phyloP scores from a whole-genome alignment of 352 stramenopile species.

The Phytophthora cryptogea region DNA sequence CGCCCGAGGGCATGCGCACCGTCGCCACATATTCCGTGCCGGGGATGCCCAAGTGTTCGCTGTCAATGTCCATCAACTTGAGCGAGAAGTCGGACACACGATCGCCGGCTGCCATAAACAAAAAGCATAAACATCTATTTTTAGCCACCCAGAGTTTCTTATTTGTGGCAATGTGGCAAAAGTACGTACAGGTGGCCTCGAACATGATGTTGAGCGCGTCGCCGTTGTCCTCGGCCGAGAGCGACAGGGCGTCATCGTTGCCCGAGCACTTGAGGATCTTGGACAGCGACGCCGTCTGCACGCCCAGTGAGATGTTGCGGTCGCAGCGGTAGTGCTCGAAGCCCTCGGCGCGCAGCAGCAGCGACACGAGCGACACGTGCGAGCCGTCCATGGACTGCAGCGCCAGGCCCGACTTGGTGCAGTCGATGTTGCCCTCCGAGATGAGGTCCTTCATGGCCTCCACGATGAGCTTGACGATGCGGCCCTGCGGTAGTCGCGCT shows the following conservation, averaged over 20 bases:
- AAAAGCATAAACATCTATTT: background rate
- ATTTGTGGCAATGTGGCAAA: background rate
- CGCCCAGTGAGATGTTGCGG: constrained; percentile 95
- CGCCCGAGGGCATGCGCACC: constrained; percentile 93
- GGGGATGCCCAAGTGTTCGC: constrained; percentile 98
- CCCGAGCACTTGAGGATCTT: constrained; percentile 99
- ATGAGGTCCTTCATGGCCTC: constrained; percentile 99
- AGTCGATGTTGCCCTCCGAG: constrained; percentile 98
- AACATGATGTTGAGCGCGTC: constrained; percentile 98
- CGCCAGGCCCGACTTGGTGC: constrained; percentile 91
- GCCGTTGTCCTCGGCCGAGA: constrained; percentile 98
- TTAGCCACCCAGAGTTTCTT: constrained; percentile 1
- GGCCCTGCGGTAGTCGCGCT: constrained; percentile 95
- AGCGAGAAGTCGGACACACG: constrained; percentile 97
- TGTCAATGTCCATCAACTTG: constrained; percentile 99
- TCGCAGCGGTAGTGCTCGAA: constrained; percentile 99
- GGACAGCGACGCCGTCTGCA: constrained; percentile 97
- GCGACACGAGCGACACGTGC: constrained; percentile 97
- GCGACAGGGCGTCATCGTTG: constrained; percentile 97
- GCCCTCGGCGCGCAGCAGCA: constrained; percentile 92
- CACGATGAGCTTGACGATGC: constrained; percentile 99
- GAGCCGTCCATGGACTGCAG: constrained; percentile 99
- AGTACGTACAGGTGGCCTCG: constrained; percentile 90
- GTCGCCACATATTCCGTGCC: constrained; percentile 98
- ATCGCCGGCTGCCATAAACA: constrained; percentile 69